Evolutionary conservation across 2,329 filamentous ascomycete species (phyloP), one percentile per base, ranked within the genome.

Genomic region (Pseudogymnoascus pannorum): DNA sequence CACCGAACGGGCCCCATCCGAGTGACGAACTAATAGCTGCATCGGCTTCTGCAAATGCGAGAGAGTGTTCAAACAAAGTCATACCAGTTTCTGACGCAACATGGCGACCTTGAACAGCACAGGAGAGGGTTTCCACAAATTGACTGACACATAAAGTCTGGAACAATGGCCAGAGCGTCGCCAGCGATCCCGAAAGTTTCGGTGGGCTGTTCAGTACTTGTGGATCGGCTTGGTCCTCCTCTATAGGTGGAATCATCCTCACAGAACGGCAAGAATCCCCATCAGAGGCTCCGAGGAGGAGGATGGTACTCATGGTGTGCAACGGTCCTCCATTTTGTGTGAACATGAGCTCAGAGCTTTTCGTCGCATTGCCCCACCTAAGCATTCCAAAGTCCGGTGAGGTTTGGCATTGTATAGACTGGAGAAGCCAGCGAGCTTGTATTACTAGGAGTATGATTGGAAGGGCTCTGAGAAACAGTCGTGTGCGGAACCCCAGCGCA

Each of bases 1-100:
- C 66, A 7, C 68, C 70, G 74, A 48, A 81, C 78, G 85, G 68
- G 0, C 87, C 85, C 73, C 92, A 84, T 11, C 87, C 87, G 12
- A 96, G 82, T 58, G 92, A 89, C 66, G 87, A 89, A 68, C 87
- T 87, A 51, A 97, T 87, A 65, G 92, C 89, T 29, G 90, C 88
- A 72, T 99, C 94, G 7, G 93, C 93, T 74, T 99, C 94, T 9
- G 93, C 91, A 75, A 97, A 99, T 2, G 93, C 93, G 7, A 99
- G 79, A 0, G 92, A 97, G 71, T 97, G 92, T 72, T 99, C 94
- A 69, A 97, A 96, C 2, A 97, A 83, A 0, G 92, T 96, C 90
- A 97, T 96, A 16, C 92, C 92, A 1, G 91, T 95, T 75, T 97
- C 94, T 0, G 90, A 88, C 65, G 89, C 84, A 0, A 91, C 83